Percentiles rank a stretch among this genome's conserved stretches.
Conservation (phyloP, 495 filamentous ascomycete genomes). For the Letharia columbiana region DNA sequence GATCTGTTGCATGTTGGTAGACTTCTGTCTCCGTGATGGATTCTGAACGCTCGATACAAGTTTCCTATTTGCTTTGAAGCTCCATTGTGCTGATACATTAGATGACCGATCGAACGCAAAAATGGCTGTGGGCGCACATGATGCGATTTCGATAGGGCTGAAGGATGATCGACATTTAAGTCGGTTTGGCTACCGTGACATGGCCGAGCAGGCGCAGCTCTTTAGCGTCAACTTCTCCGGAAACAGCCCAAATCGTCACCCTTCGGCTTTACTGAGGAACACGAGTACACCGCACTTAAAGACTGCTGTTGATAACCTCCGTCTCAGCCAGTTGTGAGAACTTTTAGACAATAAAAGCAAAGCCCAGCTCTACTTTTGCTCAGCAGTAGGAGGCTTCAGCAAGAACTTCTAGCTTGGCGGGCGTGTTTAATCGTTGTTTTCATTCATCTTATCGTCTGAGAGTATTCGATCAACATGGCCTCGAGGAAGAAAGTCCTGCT, state of each 20-base stretch:
- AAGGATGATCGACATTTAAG: not conserved
- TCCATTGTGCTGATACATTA: too few relatives aligned
- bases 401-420: not conserved
- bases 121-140: not conserved
- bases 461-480: conserved; percentile 50
- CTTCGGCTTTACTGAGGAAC: not conserved
- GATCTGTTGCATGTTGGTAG: not conserved
- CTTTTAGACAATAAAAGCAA: not conserved
- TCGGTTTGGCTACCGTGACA: not conserved
- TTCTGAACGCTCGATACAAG: not conserved
- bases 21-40: not conserved
- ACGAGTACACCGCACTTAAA: not conserved
- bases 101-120: too few relatives aligned
- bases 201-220: too few relatives aligned
- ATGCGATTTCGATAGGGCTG: conserved; percentile 8
- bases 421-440: not conserved
- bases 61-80: not conserved
- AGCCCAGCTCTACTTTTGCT: not conserved
- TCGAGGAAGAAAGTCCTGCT: conserved; percentile 95
- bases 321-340: not conserved
- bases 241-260: too few relatives aligned
- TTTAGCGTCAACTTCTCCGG: not conserved
- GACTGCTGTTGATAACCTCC: too few relatives aligned
- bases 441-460: not conserved
- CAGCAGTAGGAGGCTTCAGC: not conserved